Conservation (phyloP, 2,329 filamentous ascomycete species). For the Colletotrichum lentis region DNA sequence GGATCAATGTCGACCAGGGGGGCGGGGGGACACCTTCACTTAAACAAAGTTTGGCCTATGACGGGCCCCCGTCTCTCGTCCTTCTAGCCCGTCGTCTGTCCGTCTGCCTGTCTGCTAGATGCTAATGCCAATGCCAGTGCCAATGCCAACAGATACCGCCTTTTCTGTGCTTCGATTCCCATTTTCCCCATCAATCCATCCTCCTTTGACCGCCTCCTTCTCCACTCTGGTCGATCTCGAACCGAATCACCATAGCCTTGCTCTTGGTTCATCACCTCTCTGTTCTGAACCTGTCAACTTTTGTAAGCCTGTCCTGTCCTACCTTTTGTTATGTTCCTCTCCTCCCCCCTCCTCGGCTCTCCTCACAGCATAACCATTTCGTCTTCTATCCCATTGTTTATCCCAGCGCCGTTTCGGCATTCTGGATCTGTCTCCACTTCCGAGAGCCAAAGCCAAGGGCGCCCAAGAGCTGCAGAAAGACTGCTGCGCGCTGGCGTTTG, state of each 20-base stretch:
- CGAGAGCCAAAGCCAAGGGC: conserved; percentile 9
- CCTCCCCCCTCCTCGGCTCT: background rate
- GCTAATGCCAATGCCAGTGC: background rate
- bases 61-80: conserved; percentile 26
- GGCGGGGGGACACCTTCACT: conserved; percentile 4
- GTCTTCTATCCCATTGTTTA: background rate
- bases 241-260: background rate
- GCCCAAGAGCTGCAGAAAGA: conserved; percentile 12
- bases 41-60: conserved; percentile 40
- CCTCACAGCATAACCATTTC: too few species aligned
- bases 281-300: background rate
- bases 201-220: background rate
- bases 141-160: background rate
- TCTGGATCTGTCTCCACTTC: too few species aligned
- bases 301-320: background rate
- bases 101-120: background rate
- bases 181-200: background rate
- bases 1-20: conserved; percentile 18
- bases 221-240: background rate
- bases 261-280: background rate
- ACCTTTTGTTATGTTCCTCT: background rate
- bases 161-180: background rate
- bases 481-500: conserved; percentile 11
- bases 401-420: too few species aligned
- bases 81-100: background rate